A percentile compares a stretch with the other conserved stretches of the same genome.
These are phyloP conservation scores for Coemansia sp. DNA, from an alignment of 192 early-diverging fungal species.

Conservation along the genomic window DNA sequence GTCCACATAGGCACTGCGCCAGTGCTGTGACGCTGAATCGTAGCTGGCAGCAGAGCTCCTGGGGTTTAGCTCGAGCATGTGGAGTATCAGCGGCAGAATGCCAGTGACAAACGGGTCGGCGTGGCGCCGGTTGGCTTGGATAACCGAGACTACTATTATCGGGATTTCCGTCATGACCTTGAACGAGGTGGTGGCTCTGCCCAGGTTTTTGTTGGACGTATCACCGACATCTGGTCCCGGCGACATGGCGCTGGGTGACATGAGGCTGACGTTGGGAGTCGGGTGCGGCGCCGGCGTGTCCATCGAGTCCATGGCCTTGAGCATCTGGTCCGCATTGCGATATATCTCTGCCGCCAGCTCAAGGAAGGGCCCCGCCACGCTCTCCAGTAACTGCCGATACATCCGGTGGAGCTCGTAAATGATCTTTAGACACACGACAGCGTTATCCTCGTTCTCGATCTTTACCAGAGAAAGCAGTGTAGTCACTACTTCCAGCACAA, in stretches of 20 bases:
- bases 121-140: slow-evolving; percentile 84
- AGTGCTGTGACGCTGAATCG: slow-evolving; percentile 34
- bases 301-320: slow-evolving; percentile 72
- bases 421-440: slow-evolving; percentile 86
- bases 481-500: slow-evolving; percentile 74
- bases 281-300: slow-evolving; percentile 61
- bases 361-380: slow-evolving; percentile 85
- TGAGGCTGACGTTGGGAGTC: slow-evolving; percentile 44
- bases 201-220: slow-evolving; percentile 63
- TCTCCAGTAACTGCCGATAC: slow-evolving; percentile 79
- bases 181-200: slow-evolving; percentile 80
- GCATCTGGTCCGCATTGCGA: slow-evolving; percentile 73
- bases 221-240: slow-evolving; percentile 65
- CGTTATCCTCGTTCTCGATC: slow-evolving; percentile 98
- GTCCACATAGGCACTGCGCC: slow-evolving; percentile 62
- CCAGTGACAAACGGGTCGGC: slow-evolving; percentile 76
- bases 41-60: slow-evolving; percentile 4
- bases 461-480: slow-evolving; percentile 74
- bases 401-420: slow-evolving; percentile 94
- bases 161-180: slow-evolving; percentile 99
- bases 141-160: slow-evolving; percentile 93
- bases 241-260: slow-evolving; percentile 75
- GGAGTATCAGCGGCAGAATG: slow-evolving; percentile 88
- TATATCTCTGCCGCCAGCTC: slow-evolving; percentile 94
- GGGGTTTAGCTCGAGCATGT: slow-evolving; percentile 56